Evolutionary conservation across 2,329 filamentous ascomycete species (phyloP).

Genomic region (Corynespora cassiicola): DNA sequence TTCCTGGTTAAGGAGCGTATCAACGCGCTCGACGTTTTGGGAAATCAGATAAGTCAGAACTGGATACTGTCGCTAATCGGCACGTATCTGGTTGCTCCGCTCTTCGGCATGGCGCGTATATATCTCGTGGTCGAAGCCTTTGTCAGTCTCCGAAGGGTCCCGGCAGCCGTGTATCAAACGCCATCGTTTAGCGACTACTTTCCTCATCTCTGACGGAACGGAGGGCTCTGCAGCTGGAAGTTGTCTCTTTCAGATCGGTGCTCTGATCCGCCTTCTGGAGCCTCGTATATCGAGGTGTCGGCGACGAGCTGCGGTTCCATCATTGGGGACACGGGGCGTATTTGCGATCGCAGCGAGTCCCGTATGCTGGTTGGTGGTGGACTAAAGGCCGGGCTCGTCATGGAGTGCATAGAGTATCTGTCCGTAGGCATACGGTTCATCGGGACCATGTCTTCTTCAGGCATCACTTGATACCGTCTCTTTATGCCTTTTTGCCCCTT

Average conservation of each 20-base stretch:
- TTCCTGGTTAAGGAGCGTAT: constrained; percentile 26
- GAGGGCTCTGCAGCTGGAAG: background rate
- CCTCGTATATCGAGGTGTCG: constrained; percentile 22
- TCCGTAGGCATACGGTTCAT: constrained; percentile 12
- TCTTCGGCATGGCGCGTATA: constrained; percentile 26
- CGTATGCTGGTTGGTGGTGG: constrained; percentile 8
- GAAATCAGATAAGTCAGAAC: constrained; percentile 22
- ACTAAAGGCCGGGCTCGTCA: background rate
- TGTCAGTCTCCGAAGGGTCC: constrained; percentile 27
- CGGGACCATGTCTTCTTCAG: constrained; percentile 13
- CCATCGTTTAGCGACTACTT: constrained; percentile 32
- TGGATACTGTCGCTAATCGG: constrained; percentile 11
- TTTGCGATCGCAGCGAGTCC: constrained; percentile 6
- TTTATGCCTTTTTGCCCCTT: constrained; percentile 16
- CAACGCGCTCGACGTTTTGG: constrained; percentile 16
- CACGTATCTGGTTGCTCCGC: constrained; percentile 15
- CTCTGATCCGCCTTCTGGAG: constrained; percentile 22
- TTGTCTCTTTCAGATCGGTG: constrained; percentile 10
- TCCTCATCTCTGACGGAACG: constrained; percentile 35
- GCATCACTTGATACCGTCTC: constrained; percentile 19
- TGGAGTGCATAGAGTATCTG: constrained; percentile 2
- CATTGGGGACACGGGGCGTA: constrained; percentile 4
- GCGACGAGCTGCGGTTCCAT: constrained; percentile 13
- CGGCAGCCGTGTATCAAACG: constrained; percentile 25
- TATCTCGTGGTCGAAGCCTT: constrained; percentile 37